Base-by-base conservation (phyloP, 2,329 filamentous ascomycete genomes). In the Epichloe gansuensis region DNA sequence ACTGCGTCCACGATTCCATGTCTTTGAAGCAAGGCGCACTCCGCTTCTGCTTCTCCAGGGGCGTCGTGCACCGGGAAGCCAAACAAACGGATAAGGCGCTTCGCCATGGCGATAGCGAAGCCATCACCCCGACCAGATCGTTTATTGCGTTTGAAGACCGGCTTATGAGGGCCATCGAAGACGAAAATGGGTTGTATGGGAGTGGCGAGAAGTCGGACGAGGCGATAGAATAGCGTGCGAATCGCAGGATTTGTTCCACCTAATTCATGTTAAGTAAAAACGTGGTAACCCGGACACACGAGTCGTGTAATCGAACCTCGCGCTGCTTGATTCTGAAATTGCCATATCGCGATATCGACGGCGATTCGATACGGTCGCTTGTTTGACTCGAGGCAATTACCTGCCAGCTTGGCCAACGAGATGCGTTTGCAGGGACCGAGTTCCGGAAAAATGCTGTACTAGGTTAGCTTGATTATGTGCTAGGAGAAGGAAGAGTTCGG, bases 331-430 rank as follows among this genome's bases (percentile, higher is more conserved):
- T 84, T 84, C 63, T 98, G 93, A 63, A 95, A 97, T 44, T 95
- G 85, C 93, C 93, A 98, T 63, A 98, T 97, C 3, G 89, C 89
- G 59, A 95, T 86, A 64, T 98, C 93, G 57, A 98, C 86, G 40
- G 93, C 93, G 46, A 98, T 75, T 41, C 90, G 84, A 41, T 97
- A 73, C 0, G 90, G 90, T 2, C 84, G 78, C 25, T 78, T 77
- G 11, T 80, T 81, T 51, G 76, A 68, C 61, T 89, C 80, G 57
- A 94, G 79, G 59, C 87, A 84, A 47, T 89, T 80, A 45, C 89
- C 76, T 34, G 90, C 85, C 49, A 97, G 77, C 63, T 88, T 94
- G 36, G 87, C 81, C 9, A 98, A 76, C 17, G 93, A 85, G 51
- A 94, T 75, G 54, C 90, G 80, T 62, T 85, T 76, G 51, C 89